Percentiles rank a stretch among this genome's conserved stretches.
phyloP scores from a whole-genome alignment of 2,329 filamentous ascomycete genomes.

The Talaromyces albobiverticillius region DNA sequence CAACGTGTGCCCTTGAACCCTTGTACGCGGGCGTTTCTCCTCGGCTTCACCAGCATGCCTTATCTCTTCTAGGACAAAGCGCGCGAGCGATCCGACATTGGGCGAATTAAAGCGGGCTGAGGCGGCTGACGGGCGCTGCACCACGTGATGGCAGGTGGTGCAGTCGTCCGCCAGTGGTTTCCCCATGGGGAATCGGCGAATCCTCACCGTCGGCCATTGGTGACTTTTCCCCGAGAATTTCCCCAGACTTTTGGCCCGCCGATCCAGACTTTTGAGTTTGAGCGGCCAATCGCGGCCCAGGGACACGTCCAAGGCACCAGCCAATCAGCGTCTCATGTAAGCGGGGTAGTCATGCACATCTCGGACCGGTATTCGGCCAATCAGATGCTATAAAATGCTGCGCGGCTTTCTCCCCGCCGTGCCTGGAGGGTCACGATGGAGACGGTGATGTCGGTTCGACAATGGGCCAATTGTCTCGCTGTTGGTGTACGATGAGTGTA shows the following conservation, averaged over 20 bases:
- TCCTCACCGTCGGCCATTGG: too few relatives aligned
- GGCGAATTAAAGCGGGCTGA: constrained; percentile 13
- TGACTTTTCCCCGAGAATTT: too few relatives aligned
- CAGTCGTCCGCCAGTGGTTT: neutral
- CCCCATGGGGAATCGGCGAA: neutral
- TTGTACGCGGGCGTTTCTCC: too few relatives aligned
- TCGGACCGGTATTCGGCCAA: neutral
- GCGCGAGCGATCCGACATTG: constrained; percentile 17
- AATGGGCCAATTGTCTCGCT: constrained; percentile 2
- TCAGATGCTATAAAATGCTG: neutral
- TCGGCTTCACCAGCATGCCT: too few relatives aligned
- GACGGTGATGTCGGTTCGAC: constrained; percentile 12
- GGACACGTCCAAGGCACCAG: neutral
- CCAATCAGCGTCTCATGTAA: neutral
- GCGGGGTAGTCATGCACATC: neutral
- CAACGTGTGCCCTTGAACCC: too few relatives aligned
- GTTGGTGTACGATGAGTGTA: neutral
- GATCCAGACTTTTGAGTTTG: too few relatives aligned
- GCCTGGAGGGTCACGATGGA: too few relatives aligned
- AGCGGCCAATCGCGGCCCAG: neutral
- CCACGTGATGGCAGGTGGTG: neutral
- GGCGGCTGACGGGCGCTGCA: neutral
- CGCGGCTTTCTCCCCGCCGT: too few relatives aligned
- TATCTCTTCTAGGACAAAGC: too few relatives aligned
- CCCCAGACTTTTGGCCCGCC: neutral